Evolutionary conservation across 1,139 yeast genomes (phyloP).

Genomic region (Magnusiomyces ingens): DNA sequence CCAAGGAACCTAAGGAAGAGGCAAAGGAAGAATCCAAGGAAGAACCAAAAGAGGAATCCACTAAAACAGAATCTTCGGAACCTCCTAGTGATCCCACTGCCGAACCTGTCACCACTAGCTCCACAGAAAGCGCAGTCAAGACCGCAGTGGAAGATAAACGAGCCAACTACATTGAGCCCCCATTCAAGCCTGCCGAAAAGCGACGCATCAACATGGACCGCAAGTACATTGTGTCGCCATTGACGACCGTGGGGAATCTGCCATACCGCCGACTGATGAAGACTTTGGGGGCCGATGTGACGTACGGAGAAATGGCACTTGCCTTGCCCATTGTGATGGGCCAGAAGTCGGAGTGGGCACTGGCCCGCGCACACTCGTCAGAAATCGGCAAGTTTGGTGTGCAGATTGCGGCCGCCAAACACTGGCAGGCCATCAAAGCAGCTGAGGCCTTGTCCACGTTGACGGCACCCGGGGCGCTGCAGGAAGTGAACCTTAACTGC

Average conservation of each 20-base stretch:
- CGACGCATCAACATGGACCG: slow-evolving; percentile 56
- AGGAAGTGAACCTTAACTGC: slow-evolving; percentile 84
- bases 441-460: slow-evolving; percentile 66
- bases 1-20: slow-evolving; percentile 2
- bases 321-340: slow-evolving; percentile 83
- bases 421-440: slow-evolving; percentile 91
- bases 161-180: slow-evolving; percentile 64
- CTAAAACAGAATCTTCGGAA: slow-evolving; percentile 32
- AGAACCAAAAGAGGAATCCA: slow-evolving; percentile 4
- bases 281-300: slow-evolving; percentile 83
- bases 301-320: slow-evolving; percentile 94
- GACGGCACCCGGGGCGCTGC: slow-evolving; percentile 44
- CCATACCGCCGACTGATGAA: slow-evolving; percentile 94
- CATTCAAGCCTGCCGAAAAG: slow-evolving; percentile 78
- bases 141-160: slow-evolving; percentile 35
- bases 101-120: slow-evolving; percentile 18
- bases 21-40: background rate
- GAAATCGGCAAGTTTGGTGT: slow-evolving; percentile 91
- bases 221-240: slow-evolving; percentile 87
- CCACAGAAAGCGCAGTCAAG: slow-evolving; percentile 16
- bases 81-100: slow-evolving; percentile 5
- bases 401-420: slow-evolving; percentile 86
- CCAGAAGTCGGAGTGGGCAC: slow-evolving; percentile 93
- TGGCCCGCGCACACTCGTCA: slow-evolving; percentile 76
- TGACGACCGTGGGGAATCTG: slow-evolving; percentile 94